Conservation (phyloP, 2,329 filamentous ascomycete genomes). For the Aspergillus pseudotamarii region DNA sequence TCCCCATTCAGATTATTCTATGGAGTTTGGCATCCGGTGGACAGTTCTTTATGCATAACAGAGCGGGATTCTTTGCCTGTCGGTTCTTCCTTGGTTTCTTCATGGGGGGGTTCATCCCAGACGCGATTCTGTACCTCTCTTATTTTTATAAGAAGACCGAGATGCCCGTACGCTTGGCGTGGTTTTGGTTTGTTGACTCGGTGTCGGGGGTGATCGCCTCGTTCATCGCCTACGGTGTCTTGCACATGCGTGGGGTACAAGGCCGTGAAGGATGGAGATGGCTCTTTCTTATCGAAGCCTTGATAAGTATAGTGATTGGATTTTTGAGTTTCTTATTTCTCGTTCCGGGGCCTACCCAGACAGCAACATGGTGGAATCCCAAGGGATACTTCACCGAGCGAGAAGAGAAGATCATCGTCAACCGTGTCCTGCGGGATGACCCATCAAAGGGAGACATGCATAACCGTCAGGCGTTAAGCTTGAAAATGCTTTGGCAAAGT, state of each 20-base stretch:
- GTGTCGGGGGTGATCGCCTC: constrained; percentile 36
- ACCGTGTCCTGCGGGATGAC: constrained; percentile 55
- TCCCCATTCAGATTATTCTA: constrained; percentile 12
- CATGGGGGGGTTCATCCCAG: constrained; percentile 45
- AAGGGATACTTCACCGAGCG: constrained; percentile 54
- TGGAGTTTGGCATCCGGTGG: constrained; percentile 24
- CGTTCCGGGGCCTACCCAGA: constrained; percentile 44
- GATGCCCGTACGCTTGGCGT: constrained; percentile 37
- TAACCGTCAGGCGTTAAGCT: constrained; percentile 38
- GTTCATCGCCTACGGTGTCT: constrained; percentile 39
- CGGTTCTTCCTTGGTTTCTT: constrained; percentile 9
- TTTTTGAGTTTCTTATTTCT: constrained; percentile 47
- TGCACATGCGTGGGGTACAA: constrained; percentile 45
- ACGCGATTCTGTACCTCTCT: constrained; percentile 37
- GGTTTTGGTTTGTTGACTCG: constrained; percentile 42
- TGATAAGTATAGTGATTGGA: constrained; percentile 44
- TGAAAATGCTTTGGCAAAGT: constrained; percentile 34
- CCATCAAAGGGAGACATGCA: constrained; percentile 40
- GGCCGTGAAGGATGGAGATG: constrained; percentile 49
- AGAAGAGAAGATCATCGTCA: constrained; percentile 66
- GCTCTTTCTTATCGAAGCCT: constrained; percentile 40
- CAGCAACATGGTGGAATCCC: constrained; percentile 58
- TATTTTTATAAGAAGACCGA: constrained; percentile 44
- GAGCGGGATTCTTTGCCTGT: constrained; percentile 8
- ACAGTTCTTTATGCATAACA: constrained; percentile 42